These are phyloP conservation scores for Hippophae rhamnoides DNA, from an alignment of 306 rosid species.

Conservation along the genomic window DNA sequence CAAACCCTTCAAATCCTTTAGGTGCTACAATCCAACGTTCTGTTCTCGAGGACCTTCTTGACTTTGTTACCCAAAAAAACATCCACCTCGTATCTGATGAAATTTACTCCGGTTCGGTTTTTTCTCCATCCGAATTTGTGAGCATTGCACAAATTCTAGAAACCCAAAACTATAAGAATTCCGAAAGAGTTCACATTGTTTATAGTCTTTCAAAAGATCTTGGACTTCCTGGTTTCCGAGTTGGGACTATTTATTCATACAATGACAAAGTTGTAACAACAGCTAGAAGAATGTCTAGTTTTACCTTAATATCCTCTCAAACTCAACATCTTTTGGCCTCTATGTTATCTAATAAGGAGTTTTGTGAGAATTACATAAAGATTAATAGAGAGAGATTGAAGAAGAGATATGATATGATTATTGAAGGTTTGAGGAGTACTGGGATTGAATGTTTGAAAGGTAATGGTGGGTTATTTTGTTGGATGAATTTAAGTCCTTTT, in stretches of 20 bases:
- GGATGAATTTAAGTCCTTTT: constrained; percentile 78
- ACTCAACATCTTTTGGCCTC: constrained; percentile 68
- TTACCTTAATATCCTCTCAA: constrained; percentile 77
- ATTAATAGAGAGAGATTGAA: constrained; percentile 57
- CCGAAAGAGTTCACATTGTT: constrained; percentile 84
- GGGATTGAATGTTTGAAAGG: constrained; percentile 85
- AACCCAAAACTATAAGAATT: constrained; percentile 19
- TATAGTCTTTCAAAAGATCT: constrained; percentile 92
- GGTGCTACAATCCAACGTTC: constrained; percentile 56
- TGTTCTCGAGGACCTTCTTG: constrained; percentile 49
- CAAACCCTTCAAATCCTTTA: constrained; percentile 88
- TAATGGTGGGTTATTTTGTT: constrained; percentile 84
- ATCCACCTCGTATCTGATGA: constrained; percentile 88
- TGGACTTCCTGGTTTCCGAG: constrained; percentile 80
- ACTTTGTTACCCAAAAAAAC: constrained; percentile 58
- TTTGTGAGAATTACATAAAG: constrained; percentile 48
- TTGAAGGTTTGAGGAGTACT: constrained; percentile 45
- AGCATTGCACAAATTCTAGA: constrained; percentile 69
- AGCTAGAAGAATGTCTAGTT: constrained; percentile 87
- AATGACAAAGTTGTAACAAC: constrained; percentile 73
- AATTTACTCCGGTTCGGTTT: constrained; percentile 86
- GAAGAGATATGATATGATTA: constrained; percentile 60
- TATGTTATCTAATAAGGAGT: constrained; percentile 56
- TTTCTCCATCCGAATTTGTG: constrained; percentile 50
- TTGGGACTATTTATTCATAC: constrained; percentile 84